phyloP scores from a whole-genome alignment of 2,329 filamentous ascomycete species.

The Alternaria dauci region DNA sequence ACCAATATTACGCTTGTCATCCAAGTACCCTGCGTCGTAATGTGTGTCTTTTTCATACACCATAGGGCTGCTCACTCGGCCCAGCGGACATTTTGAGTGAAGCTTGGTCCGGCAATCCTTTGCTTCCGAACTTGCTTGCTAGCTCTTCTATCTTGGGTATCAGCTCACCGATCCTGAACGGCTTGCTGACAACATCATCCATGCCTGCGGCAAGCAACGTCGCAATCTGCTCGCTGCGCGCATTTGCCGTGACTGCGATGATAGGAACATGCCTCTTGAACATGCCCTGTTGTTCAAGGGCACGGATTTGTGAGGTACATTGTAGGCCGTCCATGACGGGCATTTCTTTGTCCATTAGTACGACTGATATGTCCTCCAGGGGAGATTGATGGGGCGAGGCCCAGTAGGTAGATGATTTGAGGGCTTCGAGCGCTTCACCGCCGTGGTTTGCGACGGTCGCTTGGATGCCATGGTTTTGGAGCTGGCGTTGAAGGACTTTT shows the following conservation, averaged over 20 bases:
- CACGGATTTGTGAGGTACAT: constrained; percentile 49
- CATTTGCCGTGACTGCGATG: constrained; percentile 55
- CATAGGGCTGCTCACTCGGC: not conserved
- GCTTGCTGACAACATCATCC: constrained; percentile 62
- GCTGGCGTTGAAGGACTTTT: constrained; percentile 59
- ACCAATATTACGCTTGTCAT: not conserved
- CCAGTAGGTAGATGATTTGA: constrained; percentile 56
- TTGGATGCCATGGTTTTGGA: constrained; percentile 57
- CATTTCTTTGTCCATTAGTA: constrained; percentile 54
- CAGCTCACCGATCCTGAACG: constrained; percentile 60
- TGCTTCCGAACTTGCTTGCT: constrained; percentile 32
- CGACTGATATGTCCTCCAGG: constrained; percentile 38
- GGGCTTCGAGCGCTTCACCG: constrained; percentile 57
- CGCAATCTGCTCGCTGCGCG: constrained; percentile 51
- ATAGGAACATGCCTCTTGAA: constrained; percentile 51
- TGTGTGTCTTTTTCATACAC: not conserved
- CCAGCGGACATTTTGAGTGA: not conserved
- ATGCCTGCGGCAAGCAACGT: constrained; percentile 51
- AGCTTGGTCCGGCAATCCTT: not conserved
- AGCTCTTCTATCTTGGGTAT: constrained; percentile 62
- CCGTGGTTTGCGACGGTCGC: constrained; percentile 60
- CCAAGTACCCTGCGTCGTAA: not conserved
- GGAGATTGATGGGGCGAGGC: constrained; percentile 33
- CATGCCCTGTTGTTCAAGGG: constrained; percentile 47
- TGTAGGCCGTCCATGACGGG: constrained; percentile 54